These are phyloP conservation scores for Baorangia bicolor DNA, from an alignment of 768 basidiomycete species.

Conservation along the genomic window DNA sequence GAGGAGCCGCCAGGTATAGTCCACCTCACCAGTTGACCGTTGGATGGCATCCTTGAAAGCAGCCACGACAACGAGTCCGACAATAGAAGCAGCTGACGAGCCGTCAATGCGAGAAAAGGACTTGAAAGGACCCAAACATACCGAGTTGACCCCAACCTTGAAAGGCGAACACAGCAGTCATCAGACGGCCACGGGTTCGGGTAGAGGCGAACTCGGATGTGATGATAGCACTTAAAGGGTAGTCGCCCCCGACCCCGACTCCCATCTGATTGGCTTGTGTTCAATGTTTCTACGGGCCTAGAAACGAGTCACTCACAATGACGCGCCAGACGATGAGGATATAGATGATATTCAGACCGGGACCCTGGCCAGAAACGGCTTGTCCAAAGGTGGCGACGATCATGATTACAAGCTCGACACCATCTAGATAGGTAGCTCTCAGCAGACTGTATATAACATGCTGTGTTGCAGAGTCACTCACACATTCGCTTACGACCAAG, in stretches of 20 bases:
- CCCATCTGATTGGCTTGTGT: slow-evolving; percentile 56
- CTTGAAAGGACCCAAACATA: slow-evolving; percentile 29
- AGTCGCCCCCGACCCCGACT: slow-evolving; percentile 82
- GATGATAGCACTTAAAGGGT: slow-evolving; percentile 79
- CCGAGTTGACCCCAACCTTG: slow-evolving; percentile 88
- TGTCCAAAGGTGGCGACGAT: slow-evolving; percentile 75
- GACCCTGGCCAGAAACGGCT: slow-evolving; percentile 64
- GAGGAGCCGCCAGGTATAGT: slow-evolving; percentile 79
- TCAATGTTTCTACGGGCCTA: neutral
- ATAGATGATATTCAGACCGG: slow-evolving; percentile 64
- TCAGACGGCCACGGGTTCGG: slow-evolving; percentile 73
- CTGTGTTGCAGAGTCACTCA: slow-evolving; percentile 35
- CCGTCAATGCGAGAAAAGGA: neutral
- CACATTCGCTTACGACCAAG: slow-evolving; percentile 78
- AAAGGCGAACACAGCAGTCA: slow-evolving; percentile 79
- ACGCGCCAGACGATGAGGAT: slow-evolving; percentile 80
- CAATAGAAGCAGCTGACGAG: slow-evolving; percentile 54
- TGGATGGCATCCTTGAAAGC: slow-evolving; percentile 60
- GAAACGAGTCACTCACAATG: slow-evolving; percentile 39
- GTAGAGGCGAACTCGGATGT: slow-evolving; percentile 84
- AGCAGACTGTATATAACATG: neutral
- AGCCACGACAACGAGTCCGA: slow-evolving; percentile 57
- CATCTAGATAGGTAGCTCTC: slow-evolving; percentile 30
- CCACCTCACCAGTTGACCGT: slow-evolving; percentile 47
- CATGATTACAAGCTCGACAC: slow-evolving; percentile 65